A percentile compares a stretch with the other conserved stretches of the same genome.
Conservation (phyloP, 805 yeast species). For the Kazachstania bromeliacearum region DNA sequence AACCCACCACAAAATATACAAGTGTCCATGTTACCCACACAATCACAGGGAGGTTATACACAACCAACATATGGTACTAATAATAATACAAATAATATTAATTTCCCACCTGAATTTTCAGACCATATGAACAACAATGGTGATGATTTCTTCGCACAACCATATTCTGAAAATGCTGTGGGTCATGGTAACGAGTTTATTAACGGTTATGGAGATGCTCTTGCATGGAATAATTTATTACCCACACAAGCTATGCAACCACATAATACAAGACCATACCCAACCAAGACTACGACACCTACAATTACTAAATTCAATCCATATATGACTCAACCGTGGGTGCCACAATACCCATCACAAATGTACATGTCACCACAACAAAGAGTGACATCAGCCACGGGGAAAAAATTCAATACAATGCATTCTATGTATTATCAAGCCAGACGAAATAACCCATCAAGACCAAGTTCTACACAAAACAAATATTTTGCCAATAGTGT, state of each 20-base stretch:
- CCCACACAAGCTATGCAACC: neutral
- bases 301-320: slow-evolving; percentile 4
- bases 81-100: too few relatives aligned
- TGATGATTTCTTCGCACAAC: too few relatives aligned
- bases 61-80: too few relatives aligned
- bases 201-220: neutral
- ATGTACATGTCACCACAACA: neutral
- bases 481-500: slow-evolving; percentile 6
- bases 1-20: too few relatives aligned
- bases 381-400: slow-evolving; percentile 2
- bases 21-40: too few relatives aligned
- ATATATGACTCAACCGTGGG: slow-evolving; percentile 2
- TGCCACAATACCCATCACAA: neutral
- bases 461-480: slow-evolving; percentile 9
- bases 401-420: neutral
- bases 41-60: too few relatives aligned
- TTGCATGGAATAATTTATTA: neutral
- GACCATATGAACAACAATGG: too few relatives aligned
- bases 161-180: too few relatives aligned
- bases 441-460: neutral
- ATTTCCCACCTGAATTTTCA: too few relatives aligned
- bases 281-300: neutral
- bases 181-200: too few relatives aligned
- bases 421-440: slow-evolving; percentile 1
- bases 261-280: neutral